Conservation (phyloP, 2,329 filamentous ascomycete genomes). For the Orbilia ellipsospora region DNA sequence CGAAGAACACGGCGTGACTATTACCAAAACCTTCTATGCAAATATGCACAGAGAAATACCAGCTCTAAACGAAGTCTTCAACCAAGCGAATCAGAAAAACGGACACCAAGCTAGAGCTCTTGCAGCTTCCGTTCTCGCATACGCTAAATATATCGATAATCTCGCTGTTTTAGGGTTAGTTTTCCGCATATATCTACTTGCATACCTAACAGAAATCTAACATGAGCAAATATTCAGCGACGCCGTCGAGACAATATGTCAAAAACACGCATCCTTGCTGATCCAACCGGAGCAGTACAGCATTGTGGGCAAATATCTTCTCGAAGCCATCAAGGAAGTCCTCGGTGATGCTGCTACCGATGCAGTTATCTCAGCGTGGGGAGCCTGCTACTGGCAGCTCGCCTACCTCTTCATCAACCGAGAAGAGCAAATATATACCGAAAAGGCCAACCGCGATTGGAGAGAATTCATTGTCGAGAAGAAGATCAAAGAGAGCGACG, state of each 20-base stretch:
- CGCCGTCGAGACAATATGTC: conserved; percentile 74
- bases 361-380: conserved; percentile 77
- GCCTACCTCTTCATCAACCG: conserved; percentile 76
- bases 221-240: conserved; percentile 60
- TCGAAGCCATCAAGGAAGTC: conserved; percentile 75
- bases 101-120: conserved; percentile 77
- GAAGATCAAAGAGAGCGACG: conserved; percentile 72
- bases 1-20: conserved; percentile 73
- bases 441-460: conserved; percentile 66
- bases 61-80: conserved; percentile 76
- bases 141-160: conserved; percentile 72
- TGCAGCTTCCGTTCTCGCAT: conserved; percentile 75
- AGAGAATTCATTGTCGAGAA: conserved; percentile 68
- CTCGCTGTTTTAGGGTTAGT: conserved; percentile 40
- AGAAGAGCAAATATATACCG: conserved; percentile 71
- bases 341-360: conserved; percentile 75
- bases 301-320: conserved; percentile 75
- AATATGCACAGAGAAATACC: conserved; percentile 75
- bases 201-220: neutral
- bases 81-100: conserved; percentile 74
- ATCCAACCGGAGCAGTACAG: conserved; percentile 76
- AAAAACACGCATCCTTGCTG: conserved; percentile 80
- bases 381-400: conserved; percentile 75
- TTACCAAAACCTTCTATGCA: conserved; percentile 78
- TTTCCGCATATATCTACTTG: neutral